phyloP scores from a whole-genome alignment of 495 filamentous ascomycete genomes.

The Aspergillus sclerotioniger region DNA sequence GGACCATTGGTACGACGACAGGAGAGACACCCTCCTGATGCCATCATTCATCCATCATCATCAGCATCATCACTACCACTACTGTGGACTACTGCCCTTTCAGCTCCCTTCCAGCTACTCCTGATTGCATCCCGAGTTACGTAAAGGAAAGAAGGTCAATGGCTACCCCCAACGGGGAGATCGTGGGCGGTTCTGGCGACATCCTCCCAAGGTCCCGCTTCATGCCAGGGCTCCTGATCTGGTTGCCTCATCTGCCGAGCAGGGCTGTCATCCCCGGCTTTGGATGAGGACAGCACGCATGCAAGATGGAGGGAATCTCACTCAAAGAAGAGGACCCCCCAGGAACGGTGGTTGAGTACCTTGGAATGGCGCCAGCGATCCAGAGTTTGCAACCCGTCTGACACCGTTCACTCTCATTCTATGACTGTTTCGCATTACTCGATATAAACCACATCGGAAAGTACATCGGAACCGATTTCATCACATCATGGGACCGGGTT shows the following conservation, averaged over 20 bases:
- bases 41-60: slow-evolving; percentile 5
- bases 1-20: neutral
- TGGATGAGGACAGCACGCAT: neutral
- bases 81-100: too few species aligned
- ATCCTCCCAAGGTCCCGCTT: slow-evolving; percentile 3
- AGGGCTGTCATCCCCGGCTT: neutral
- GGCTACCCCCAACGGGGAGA: slow-evolving; percentile 12
- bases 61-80: neutral
- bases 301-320: neutral
- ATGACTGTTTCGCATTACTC: slow-evolving; percentile 25
- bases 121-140: slow-evolving; percentile 20
- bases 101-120: slow-evolving; percentile 6
- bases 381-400: slow-evolving; percentile 6
- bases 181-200: slow-evolving; percentile 11
- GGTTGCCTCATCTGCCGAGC: slow-evolving; percentile 4
- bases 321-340: neutral
- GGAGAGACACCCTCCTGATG: slow-evolving; percentile 4
- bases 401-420: slow-evolving; percentile 2
- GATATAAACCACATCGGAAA: slow-evolving; percentile 18
- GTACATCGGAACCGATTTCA: slow-evolving; percentile 12
- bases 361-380: neutral
- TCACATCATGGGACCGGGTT: slow-evolving; percentile 4
- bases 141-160: slow-evolving; percentile 28
- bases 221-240: neutral
- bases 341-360: neutral